Conservation (phyloP, 495 filamentous ascomycete genomes). For the Penicillium malachiteum region DNA sequence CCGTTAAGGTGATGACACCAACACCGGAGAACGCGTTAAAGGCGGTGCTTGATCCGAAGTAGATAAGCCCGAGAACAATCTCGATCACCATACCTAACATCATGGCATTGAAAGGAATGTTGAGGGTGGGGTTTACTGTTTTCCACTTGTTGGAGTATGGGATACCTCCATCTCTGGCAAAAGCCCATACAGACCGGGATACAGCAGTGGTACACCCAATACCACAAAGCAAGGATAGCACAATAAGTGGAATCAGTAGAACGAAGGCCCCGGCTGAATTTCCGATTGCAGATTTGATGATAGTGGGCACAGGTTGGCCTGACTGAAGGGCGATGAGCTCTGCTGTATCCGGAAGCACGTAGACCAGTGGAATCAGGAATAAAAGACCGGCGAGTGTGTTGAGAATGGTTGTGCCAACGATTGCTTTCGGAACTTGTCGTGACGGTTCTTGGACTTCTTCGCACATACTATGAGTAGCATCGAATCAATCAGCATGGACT, state of each 20-base stretch:
- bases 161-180: constrained; percentile 57
- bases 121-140: constrained; percentile 43
- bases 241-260: constrained; percentile 62
- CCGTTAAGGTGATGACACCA: constrained; percentile 56
- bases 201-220: constrained; percentile 14
- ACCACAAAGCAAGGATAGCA: constrained; percentile 47
- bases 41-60: constrained; percentile 53
- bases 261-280: constrained; percentile 56
- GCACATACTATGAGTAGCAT: constrained; percentile 44
- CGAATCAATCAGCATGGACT: no score
- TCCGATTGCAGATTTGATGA: constrained; percentile 21
- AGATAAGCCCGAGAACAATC: constrained; percentile 56
- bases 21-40: constrained; percentile 61
- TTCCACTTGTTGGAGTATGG: constrained; percentile 60
- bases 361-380: constrained; percentile 59
- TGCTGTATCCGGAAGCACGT: constrained; percentile 56
- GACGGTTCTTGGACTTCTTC: constrained; percentile 63
- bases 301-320: constrained; percentile 36
- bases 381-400: constrained; percentile 63
- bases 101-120: constrained; percentile 52
- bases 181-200: constrained; percentile 45
- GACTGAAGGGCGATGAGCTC: constrained; percentile 29
- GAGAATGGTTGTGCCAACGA: constrained; percentile 62
- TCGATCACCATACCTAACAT: constrained; percentile 50
- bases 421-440: constrained; percentile 60